Evolutionary conservation across 2,329 filamentous ascomycete genomes (phyloP), one percentile per base, ranked within the genome.

Genomic region (Epicoccum sorghinum): DNA sequence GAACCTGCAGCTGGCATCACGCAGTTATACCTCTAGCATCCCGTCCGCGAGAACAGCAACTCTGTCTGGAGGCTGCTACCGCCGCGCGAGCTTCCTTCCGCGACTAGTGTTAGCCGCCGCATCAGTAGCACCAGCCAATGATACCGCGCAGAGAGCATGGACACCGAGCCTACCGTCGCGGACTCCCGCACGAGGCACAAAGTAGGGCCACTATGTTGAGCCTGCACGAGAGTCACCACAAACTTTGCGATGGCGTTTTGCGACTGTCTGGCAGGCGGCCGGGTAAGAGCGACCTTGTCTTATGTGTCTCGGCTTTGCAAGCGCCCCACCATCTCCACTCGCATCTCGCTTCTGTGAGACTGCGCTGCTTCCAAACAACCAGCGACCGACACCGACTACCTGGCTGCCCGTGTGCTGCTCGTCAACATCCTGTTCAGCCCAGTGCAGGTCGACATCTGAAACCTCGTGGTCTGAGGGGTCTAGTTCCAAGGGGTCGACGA

Each of bases 371-470:
- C 35, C 46, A 9, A 22, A 24, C 46, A 33, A 9, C 18, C 12
- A 35, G 47, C 47, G 23, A 39, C 23, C 41, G 22, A 47, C 43
- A 43, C 37, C 32, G 44, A 42, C 52, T 47, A 18, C 33, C 25
- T 43, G 23, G 35, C 47, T 47, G 44, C 32, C 52, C 35, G 24
- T 50, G 35, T 47, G 33, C 29, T 40, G 38, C 38, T 49, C 22
- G 32, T 45, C 49, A 12, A 33, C 9, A 4, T 46, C 37, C 41
- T 49, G 30, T 37, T 41, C 47, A 44, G 36, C 25, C 40, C 39
- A 43, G 38, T 48, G 49, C 58, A 68, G 61, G 63, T 60, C 64
- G 60, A 51, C 60, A 52, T 62, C 67, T 73, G 70, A 72, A 73
- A 74, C 69, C 50, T 42, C 55, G 52, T 35, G 58, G 55, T 35